Evolutionary conservation across 495 filamentous ascomycete genomes (phyloP).

Genomic region (Xylaria cubensis): DNA sequence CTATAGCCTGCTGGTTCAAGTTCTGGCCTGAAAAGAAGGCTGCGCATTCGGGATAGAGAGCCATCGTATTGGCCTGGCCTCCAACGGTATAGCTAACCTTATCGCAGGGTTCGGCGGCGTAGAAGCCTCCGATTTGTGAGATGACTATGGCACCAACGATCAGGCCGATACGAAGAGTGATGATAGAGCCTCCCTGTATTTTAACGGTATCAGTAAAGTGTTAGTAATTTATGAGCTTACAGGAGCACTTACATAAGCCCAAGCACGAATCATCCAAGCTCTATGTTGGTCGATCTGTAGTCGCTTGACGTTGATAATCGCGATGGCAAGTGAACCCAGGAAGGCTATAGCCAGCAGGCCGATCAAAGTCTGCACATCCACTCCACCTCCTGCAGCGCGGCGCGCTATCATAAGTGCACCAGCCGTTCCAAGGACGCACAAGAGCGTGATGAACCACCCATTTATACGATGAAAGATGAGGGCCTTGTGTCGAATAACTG

Average conservation of each 20-base stretch:
- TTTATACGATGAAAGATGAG: slow-evolving; percentile 59
- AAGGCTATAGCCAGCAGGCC: slow-evolving; percentile 48
- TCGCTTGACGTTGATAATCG: slow-evolving; percentile 57
- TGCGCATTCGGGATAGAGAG: slow-evolving; percentile 50
- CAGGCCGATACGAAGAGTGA: slow-evolving; percentile 55
- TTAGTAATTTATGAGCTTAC: not conserved
- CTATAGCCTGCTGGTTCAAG: slow-evolving; percentile 36
- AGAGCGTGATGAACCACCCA: slow-evolving; percentile 55
- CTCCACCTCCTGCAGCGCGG: slow-evolving; percentile 52
- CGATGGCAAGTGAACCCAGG: slow-evolving; percentile 41
- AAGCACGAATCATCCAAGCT: slow-evolving; percentile 61
- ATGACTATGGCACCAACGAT: slow-evolving; percentile 44
- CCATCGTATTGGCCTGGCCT: slow-evolving; percentile 31
- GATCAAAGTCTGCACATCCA: slow-evolving; percentile 47
- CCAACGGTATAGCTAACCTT: slow-evolving; percentile 46
- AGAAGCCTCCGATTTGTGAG: slow-evolving; percentile 41
- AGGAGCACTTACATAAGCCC: slow-evolving; percentile 47
- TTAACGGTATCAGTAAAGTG: slow-evolving; percentile 1
- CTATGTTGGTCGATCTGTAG: slow-evolving; percentile 64
- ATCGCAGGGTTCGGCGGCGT: slow-evolving; percentile 48
- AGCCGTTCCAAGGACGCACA: slow-evolving; percentile 47
- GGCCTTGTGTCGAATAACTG: slow-evolving; percentile 54
- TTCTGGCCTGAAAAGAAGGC: slow-evolving; percentile 36
- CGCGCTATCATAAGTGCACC: slow-evolving; percentile 54
- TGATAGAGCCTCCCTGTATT: slow-evolving; percentile 50